These are phyloP conservation scores for Pseudotsuga menziesii DNA, from an alignment of 75 land plant genomes.

Conservation along the genomic window DNA sequence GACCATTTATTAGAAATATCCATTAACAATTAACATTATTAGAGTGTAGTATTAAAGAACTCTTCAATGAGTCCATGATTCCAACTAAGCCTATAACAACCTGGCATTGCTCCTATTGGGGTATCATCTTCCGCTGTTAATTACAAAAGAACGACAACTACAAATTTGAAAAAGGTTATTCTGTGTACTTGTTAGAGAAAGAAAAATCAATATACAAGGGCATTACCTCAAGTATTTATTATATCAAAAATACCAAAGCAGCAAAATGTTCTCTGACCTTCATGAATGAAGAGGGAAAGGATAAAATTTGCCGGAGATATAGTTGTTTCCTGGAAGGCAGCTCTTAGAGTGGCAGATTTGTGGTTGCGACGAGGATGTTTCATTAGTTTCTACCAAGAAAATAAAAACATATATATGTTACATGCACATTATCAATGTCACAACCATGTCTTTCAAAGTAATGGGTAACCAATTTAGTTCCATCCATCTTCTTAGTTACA, in stretches of 20 bases:
- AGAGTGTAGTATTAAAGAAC: conserved; percentile 21
- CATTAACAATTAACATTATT: not conserved
- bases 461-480: no score
- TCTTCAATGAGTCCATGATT: conserved; percentile 93
- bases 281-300: conserved; percentile 95
- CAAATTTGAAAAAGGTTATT: not conserved
- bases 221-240: not conserved
- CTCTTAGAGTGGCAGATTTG: conserved; percentile 72
- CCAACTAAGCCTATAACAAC: conserved; percentile 96
- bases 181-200: not conserved
- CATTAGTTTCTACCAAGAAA: conserved; percentile 30
- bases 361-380: conserved; percentile 87
- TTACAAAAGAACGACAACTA: not conserved
- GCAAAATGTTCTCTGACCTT: conserved; percentile 52
- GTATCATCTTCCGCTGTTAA: conserved; percentile 78
- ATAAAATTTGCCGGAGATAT: conserved; percentile 87
- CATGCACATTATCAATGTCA: no score
- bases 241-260: not conserved
- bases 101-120: conserved; percentile 99
- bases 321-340: conserved; percentile 83
- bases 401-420: no score
- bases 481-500: no score
- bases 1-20: not conserved
- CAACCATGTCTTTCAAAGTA: no score
- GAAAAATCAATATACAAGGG: not conserved